Evolutionary conservation across 2,329 filamentous ascomycete species (phyloP), one percentile per base, ranked within the genome.

Genomic region (Helicocarpus griseus): DNA sequence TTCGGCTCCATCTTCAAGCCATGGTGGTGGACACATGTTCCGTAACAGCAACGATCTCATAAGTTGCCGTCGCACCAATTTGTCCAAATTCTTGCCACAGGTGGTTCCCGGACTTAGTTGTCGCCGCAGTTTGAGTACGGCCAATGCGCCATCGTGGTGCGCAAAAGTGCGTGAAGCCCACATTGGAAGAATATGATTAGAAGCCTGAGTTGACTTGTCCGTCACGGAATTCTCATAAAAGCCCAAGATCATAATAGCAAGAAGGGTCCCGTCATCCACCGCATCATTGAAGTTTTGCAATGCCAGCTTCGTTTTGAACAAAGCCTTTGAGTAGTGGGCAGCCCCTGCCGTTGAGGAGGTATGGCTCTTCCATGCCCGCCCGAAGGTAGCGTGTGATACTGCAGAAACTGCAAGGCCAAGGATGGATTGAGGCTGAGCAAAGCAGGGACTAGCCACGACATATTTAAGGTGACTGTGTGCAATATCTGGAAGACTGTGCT

Each of bases 21-120:
- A 47, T 22, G 44, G 6, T 26, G 44, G 44, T 13, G 31, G 21
- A 26, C 19, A 8, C 11, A 17, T 24, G 29, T 29, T 47, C 44
- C 44, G 44, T 35, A 47, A 24, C 2, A 47, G 44, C 29, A 47
- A 36, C 21, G 44, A 47, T 24, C 31, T 35, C 31, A 36, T 14
- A 36, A 47, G 29, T 22, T 47, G 44, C 19, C 44, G 31, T 7
- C 44, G 44, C 29, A 47, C 44, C 19, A 47, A n/a, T 36, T 47
- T 47, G 14, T 47, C 44, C 44, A 47, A 36, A 21, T 5, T 19
- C 4, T 11, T 28, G 4, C 28, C 31, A 24, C 9, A n/a, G 13
- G 13, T 22, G 9, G 21, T 36, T 36, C 44, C 24, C 14, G 35
- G 31, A 1, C 5, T 19, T 24, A 2, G 17, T 21, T 47, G 29